Evolutionary conservation across 2,329 filamentous ascomycete genomes (phyloP).

Genomic region (Gnomoniopsis sp.): DNA sequence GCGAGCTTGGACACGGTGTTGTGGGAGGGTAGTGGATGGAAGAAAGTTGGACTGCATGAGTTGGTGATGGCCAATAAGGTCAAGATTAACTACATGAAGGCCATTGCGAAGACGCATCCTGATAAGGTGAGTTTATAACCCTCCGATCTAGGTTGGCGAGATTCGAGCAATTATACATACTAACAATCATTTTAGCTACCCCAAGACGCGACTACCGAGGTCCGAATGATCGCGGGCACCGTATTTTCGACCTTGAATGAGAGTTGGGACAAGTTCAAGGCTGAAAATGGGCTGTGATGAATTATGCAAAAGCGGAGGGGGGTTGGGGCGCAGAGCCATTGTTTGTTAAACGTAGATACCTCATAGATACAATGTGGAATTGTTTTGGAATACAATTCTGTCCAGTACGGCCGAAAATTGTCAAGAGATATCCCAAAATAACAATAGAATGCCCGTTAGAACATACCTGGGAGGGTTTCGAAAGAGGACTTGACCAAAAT

Average conservation of each 20-base stretch:
- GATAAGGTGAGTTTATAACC: conserved; percentile 73
- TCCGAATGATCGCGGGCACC: conserved; percentile 60
- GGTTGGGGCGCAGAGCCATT: not conserved
- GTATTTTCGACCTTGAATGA: conserved; percentile 69
- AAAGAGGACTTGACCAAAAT: too few relatives aligned
- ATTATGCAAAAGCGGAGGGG: not conserved
- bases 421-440: too few relatives aligned
- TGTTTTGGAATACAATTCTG: not conserved
- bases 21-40: conserved; percentile 93
- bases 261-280: conserved; percentile 71
- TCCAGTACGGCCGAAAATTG: not conserved
- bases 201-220: conserved; percentile 62
- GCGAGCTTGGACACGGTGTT: conserved; percentile 84
- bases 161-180: too few relatives aligned
- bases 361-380: conserved; percentile 10
- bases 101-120: conserved; percentile 96
- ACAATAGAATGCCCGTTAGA: too few relatives aligned
- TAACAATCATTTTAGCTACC: conserved; percentile 46
- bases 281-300: conserved; percentile 59
- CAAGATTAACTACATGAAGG: conserved; percentile 98
- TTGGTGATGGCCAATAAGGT: conserved; percentile 90
- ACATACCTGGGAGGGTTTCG: too few relatives aligned
- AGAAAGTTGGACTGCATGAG: conserved; percentile 88
- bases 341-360: conserved; percentile 10
- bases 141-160: too few relatives aligned